Evolutionary conservation across 208 protist species (phyloP).

Genomic region (Angomonas ambiguus): DNA sequence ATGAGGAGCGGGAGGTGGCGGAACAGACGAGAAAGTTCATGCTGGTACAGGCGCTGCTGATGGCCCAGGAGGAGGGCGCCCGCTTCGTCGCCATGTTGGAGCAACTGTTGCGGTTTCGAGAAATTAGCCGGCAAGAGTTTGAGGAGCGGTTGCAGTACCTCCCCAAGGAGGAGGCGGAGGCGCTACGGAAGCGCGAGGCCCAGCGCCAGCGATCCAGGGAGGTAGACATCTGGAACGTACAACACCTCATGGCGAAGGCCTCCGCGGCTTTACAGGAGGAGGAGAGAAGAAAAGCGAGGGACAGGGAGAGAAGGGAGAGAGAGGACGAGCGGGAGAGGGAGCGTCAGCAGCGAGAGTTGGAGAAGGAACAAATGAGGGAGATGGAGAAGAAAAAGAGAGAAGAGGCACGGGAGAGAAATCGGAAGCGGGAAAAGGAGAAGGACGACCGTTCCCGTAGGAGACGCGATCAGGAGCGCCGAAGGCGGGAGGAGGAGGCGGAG

Average conservation of each 20-base stretch:
- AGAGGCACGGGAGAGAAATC: too few species aligned
- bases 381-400: too few species aligned
- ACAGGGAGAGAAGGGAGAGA: background rate
- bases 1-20: slow-evolving; percentile 17
- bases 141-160: slow-evolving; percentile 1
- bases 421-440: too few species aligned
- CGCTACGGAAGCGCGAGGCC: slow-evolving; percentile 2
- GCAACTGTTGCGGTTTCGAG: background rate
- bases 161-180: slow-evolving; percentile 9
- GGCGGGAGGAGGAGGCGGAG: background rate
- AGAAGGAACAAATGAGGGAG: background rate
- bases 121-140: background rate
- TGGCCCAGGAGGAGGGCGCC: slow-evolving; percentile 5
- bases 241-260: background rate
- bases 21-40: background rate
- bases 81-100: background rate
- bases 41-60: slow-evolving; percentile 1
- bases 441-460: too few species aligned
- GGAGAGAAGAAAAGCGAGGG: background rate
- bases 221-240: slow-evolving; percentile 1
- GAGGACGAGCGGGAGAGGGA: background rate
- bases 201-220: slow-evolving; percentile 1
- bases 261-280: background rate
- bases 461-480: too few species aligned
- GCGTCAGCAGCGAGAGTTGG: background rate